phyloP scores from a whole-genome alignment of 192 early-diverging fungal species.

The Backusella psychrophila region DNA sequence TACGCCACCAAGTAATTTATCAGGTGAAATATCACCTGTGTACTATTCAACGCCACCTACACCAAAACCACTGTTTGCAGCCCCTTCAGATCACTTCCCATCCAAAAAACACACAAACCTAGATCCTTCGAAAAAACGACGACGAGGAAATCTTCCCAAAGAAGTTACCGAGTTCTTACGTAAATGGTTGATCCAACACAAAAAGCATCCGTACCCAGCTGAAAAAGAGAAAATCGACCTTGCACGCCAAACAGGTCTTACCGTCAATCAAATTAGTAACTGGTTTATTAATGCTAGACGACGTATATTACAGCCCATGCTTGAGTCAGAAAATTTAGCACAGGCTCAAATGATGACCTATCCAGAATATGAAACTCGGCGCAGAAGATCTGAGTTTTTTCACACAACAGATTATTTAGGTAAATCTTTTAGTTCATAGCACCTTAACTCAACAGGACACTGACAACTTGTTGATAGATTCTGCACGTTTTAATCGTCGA shows the following conservation, averaged over 20 bases:
- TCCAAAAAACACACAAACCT: slow-evolving; percentile 10
- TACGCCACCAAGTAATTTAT: background rate
- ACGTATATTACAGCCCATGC: slow-evolving; percentile 53
- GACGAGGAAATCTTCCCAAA: slow-evolving; percentile 47
- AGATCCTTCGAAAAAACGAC: slow-evolving; percentile 24
- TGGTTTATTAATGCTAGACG: slow-evolving; percentile 66
- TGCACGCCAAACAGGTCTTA: slow-evolving; percentile 47
- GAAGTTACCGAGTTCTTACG: slow-evolving; percentile 45
- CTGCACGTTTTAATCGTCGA: background rate
- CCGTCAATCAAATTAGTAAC: slow-evolving; percentile 58
- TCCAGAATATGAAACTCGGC: slow-evolving; percentile 11
- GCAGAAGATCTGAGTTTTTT: slow-evolving; percentile 12
- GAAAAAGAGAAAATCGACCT: slow-evolving; percentile 53
- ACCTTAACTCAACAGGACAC: background rate
- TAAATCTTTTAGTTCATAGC: background rate
- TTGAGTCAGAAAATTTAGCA: slow-evolving; percentile 25
- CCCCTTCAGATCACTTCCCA: background rate
- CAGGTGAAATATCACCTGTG: slow-evolving; percentile 10
- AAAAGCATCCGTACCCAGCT: slow-evolving; percentile 56
- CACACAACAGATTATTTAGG: background rate
- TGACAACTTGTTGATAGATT: slow-evolving; percentile 5
- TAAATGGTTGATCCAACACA: slow-evolving; percentile 51
- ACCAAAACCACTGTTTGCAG: background rate
- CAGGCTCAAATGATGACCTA: slow-evolving; percentile 17
- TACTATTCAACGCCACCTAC: slow-evolving; percentile 13